phyloP scores from a whole-genome alignment of 2,329 filamentous ascomycete genomes.

The Talaromyces sp. region DNA sequence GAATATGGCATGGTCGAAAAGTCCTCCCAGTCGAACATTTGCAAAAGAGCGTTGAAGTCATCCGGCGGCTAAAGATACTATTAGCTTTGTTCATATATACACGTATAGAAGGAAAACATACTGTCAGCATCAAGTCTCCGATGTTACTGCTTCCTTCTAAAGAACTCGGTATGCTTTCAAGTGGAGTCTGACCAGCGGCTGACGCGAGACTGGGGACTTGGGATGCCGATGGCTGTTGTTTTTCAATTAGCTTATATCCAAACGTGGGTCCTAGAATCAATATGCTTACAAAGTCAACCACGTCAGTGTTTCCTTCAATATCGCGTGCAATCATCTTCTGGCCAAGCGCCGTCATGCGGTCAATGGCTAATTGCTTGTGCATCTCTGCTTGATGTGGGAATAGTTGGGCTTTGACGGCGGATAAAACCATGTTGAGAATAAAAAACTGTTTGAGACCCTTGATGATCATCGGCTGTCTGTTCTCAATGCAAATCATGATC shows the following conservation, averaged over 20 bases:
- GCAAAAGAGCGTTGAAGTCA: slow-evolving; percentile 13
- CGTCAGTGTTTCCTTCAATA: slow-evolving; percentile 12
- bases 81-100: background rate
- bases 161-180: slow-evolving; percentile 4
- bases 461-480: slow-evolving; percentile 26
- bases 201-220: slow-evolving; percentile 3
- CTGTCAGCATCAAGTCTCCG: slow-evolving; percentile 11
- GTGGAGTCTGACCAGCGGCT: background rate
- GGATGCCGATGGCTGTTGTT: slow-evolving; percentile 1
- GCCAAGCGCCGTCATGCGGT: slow-evolving; percentile 31
- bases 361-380: slow-evolving; percentile 32
- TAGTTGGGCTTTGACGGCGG: slow-evolving; percentile 29
- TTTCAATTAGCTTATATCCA: background rate
- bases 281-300: slow-evolving; percentile 7
- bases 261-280: background rate
- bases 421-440: slow-evolving; percentile 33
- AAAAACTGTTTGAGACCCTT: slow-evolving; percentile 39
- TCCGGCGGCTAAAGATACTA: slow-evolving; percentile 8
- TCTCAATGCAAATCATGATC: slow-evolving; percentile 26
- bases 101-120: background rate
- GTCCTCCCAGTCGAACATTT: slow-evolving; percentile 15
- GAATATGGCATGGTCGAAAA: slow-evolving; percentile 7
- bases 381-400: slow-evolving; percentile 29
- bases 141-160: slow-evolving; percentile 10
- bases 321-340: slow-evolving; percentile 32